Base-by-base conservation (phyloP, 2,329 filamentous ascomycete species). In the Aspergillus ibericus region DNA sequence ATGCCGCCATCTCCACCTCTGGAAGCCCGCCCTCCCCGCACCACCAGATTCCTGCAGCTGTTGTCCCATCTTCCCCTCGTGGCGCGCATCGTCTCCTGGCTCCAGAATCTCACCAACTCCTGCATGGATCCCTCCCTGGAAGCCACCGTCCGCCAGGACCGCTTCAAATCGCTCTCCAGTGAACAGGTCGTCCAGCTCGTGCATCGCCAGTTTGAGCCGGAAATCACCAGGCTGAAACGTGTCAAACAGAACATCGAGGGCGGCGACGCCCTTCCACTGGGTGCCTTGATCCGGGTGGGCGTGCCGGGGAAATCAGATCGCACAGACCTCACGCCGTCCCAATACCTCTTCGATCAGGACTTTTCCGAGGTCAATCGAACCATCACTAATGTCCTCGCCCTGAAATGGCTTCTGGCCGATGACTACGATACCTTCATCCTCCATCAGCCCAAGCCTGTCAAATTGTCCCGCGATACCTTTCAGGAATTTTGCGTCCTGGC, bases 341-440 rank as follows among this genome's bases (percentile, higher is more conserved):
- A 20, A 2, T n/a, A 49, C 8, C 38, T 63, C 15, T 60, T 38
- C 34, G 62, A 53, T 1, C n/a, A 60, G 8, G 68, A 77, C 18
- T 76, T 69, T 38, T 29, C 52, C 2, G 76, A 78, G 62, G 68
- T 78, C 16, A 77, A 78, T 49, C 75, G 76, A 13, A 78, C 76
- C 0, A 63, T 78, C 6, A 68, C 75, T 18, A 71, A 73, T 13
- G 61, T 78, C 9, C 60, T 77, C 22, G 65, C 72, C 0, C 52
- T 77, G 44, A 72, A 72, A 57, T 78, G 75, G 76, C 64, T 78
- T 12, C 64, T 70, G 25, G 70, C 68, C 8, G 62, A 63, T n/a
- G 64, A 75, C 16, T 77, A 77, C 54, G 63, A 70, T 8, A 54
- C 56, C n/a, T 74, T 78, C 35, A 71, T 69, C 0, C 53, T 44